Base-by-base conservation (phyloP, 2,329 filamentous ascomycete genomes). In the Penicillium sp. region DNA sequence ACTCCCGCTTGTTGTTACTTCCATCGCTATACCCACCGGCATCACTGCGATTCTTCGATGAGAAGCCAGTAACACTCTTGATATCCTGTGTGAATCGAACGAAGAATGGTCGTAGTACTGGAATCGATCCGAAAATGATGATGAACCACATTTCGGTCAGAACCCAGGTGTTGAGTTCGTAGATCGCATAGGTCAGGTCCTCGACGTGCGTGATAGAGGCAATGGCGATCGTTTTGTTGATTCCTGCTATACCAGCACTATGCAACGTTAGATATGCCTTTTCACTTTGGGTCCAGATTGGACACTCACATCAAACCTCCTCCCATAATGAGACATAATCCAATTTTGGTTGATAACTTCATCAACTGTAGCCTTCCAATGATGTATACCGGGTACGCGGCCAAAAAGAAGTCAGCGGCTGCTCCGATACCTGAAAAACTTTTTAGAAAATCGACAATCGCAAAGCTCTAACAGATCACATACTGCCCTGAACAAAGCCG, bases 91-190 rank as follows among this genome's bases (percentile, higher is more conserved):
- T 60, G 45, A 67, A 65, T 6, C 52, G 58, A 13, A 64, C 51
- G 22, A 67, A 67, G 38, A 65, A 60, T 2, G 58, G 55, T 2
- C 65, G 63, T 3, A 67, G 63, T 1, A 61, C 62, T 1, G 66
- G 66, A 7, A 68, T 65, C 1, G 66, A 68, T 26, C 66, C 66
- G 28, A 68, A 68, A 11, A 64, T 64, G 16, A 64, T 59, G 11
- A 64, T 66, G 14, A 68, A 68, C 66, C 66, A 68, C 66, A 68
- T 68, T 25, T 68, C 66, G 0, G 66, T 68, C 14, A 68, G 55
- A 6, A 64, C 61, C 66, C 64, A 68, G 14, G 61, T 65, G 48
- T 68, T 66, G 4, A 68, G 51, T 25, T 60, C 57, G 49, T 59
- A 59, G 26, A 66, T 66, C 1, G 59, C 59, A n/a, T 65, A 66